Base-by-base conservation (phyloP, 768 basidiomycete genomes). In the Mrakia gelida region DNA sequence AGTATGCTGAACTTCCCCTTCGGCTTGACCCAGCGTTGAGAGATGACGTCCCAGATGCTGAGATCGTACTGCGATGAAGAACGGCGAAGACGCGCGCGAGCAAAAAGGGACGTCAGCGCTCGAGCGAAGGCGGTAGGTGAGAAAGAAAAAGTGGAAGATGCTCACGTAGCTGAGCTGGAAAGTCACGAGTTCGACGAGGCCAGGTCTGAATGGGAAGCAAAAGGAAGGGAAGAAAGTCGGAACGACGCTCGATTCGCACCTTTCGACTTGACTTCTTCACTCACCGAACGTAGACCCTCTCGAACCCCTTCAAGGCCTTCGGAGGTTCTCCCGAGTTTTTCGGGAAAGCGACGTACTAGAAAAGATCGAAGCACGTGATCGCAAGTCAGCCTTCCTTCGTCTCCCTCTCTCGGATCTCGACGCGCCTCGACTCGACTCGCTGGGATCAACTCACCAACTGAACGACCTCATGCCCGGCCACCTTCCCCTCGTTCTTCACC, bases 401-500 rank as follows among this genome's bases (percentile, higher is more conserved):
- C 13, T 28, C 21, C 49, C 28, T 34, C 8, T n/a, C n/a, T n/a
- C n/a, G n/a, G n/a, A 6, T 38, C 15, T 6, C n/a, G 15, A 28
- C 21, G 34, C 52, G 56, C 13, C 18, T 71, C 13, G 6, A n/a
- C n/a, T n/a, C n/a, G n/a, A n/a, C n/a, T n/a, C n/a, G n/a, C n/a
- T n/a, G n/a, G n/a, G 28, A 9, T 41, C 9, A 38, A 68, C 84
- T 78, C 34, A 85, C 85, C 28, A 86, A 76, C 75, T 86, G 85
- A 13, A 83, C 83, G 6, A 85, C 84, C 75, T 85, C 84, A n/a
- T 82, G 82, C 26, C 82, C 85, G 0, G 77, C 73, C 0, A 82
- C 75, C 26, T 83, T 79, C 34, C 85, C 85, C 0, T 81, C 83
- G 81, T 86, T 86, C 75, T 81, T 82, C 52, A 86, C 81, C 54